Evolutionary conservation across 1,139 yeast species (phyloP), one percentile per base, ranked within the genome.

Genomic region (Kluyveromyces sp.): DNA sequence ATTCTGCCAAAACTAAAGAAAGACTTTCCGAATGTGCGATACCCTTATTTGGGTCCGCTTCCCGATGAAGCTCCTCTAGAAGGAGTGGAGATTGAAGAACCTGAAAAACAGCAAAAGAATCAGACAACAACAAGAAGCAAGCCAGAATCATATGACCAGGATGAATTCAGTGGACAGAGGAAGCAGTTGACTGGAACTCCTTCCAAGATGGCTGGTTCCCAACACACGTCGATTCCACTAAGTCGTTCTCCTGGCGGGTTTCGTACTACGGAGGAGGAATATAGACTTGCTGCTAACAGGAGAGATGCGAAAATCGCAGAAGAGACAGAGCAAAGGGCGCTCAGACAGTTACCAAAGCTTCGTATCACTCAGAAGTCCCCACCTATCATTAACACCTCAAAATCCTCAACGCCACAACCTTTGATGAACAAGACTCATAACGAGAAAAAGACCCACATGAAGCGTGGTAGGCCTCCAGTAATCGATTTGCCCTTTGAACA

Each of bases 401-500:
- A 51, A 28, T 52, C 57, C 3, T 40, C 46, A 12, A 54, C 56
- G 3, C 58, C 60, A 7, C 55, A 55, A 34, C 56, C 59, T 13
- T 36, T 50, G 8, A 48, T 51, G 25, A 51, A 52, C 35, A 50
- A 56, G 33, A 15, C 35, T 17, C 52, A 50, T 39, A 50, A 48
- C 32, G 55, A 53, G 41, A 50, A 67, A 18, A 84, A 78, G 49
- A 54, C 55, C n/a, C 61, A 58, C 36, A 50, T 57, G 45, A 58
- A 59, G 72, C 77, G 97, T 58, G 96, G 96, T 35, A 77, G 96
- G 58, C 97, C 97, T 7, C 97, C 97, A 1, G 85, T 89, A 43
- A 94, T 89, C 46, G 97, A 89, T 63, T 80, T 84, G 56, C 96
- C 96, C 3, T 89, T 83, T 64, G 96, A 92, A 65, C 88, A 87